phyloP scores from a whole-genome alignment of 2,329 filamentous ascomycete genomes.

The Myotisia sp. region DNA sequence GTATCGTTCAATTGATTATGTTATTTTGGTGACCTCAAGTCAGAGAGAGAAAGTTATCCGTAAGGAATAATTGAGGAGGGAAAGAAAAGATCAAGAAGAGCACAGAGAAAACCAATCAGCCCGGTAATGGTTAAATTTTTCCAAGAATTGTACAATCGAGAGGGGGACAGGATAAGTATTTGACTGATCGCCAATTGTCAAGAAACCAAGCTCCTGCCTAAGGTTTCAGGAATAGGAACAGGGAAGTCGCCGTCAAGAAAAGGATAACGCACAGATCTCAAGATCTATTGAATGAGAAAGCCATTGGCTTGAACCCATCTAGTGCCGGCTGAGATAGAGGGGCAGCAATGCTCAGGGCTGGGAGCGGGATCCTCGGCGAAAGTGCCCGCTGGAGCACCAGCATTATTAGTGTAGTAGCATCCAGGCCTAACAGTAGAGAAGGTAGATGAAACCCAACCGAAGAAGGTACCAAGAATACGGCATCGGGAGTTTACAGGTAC shows the following conservation, averaged over 20 bases:
- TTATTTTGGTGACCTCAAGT: no score
- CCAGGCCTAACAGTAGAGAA: no score
- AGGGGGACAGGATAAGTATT: slow-evolving; percentile 3
- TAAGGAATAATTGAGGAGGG: background rate
- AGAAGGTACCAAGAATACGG: no score
- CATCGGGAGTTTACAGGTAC: no score
- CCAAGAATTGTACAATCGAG: background rate
- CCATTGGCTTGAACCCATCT: background rate
- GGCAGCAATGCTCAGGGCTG: background rate
- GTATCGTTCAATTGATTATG: no score
- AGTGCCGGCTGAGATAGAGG: background rate
- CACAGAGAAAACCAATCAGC: slow-evolving; percentile 7
- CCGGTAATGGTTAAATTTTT: slow-evolving; percentile 5
- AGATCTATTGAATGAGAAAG: background rate
- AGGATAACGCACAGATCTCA: slow-evolving; percentile 4
- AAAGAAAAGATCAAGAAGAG: slow-evolving; percentile 4
- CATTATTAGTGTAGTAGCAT: no score
- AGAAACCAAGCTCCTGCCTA: slow-evolving; percentile 1
- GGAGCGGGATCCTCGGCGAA: background rate
- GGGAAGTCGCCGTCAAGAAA: slow-evolving; percentile 5
- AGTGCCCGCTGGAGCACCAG: slow-evolving; percentile 1
- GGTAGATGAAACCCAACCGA: no score
- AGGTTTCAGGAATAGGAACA: slow-evolving; percentile 1
- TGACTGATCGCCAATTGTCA: slow-evolving; percentile 2
- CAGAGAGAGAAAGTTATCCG: no score